Percentiles rank a stretch among this genome's conserved stretches.
These are phyloP conservation scores for Panicum hallii DNA, from an alignment of 202 grass and related monocot species.

Conservation along the genomic window DNA sequence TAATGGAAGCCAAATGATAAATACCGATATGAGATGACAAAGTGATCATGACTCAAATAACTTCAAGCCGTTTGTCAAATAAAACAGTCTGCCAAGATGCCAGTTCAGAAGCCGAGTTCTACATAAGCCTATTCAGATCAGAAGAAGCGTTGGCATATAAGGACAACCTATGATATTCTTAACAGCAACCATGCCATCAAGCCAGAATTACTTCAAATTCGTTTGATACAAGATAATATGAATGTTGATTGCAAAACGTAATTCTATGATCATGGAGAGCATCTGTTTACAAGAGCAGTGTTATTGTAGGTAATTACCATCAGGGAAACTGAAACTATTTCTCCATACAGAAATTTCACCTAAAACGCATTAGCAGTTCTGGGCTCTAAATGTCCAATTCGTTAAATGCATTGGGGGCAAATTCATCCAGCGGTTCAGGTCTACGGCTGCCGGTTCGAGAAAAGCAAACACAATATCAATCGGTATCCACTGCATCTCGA, in stretches of 20 bases:
- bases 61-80: not conserved
- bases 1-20: not conserved
- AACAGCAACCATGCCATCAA: not conserved
- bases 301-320: not conserved
- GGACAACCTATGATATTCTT: not conserved
- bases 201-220: not conserved
- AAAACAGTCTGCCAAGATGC: conserved; percentile 1
- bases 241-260: not conserved
- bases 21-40: not conserved
- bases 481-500: not conserved
- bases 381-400: not conserved
- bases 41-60: not conserved
- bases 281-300: not conserved
- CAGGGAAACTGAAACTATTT: not conserved
- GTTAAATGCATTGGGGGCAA: not conserved
- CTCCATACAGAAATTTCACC: conserved; percentile 14
- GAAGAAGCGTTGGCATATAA: not conserved
- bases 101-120: not conserved
- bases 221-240: not conserved
- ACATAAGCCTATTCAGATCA: not conserved
- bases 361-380: conserved; percentile 6
- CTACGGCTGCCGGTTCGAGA: not conserved
- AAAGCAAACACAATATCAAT: conserved; percentile 4
- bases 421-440: not conserved
- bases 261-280: not conserved